Percentiles rank a stretch among this genome's conserved stretches.
Evolutionary conservation across 202 grass and related monocot genomes (phyloP).

Genomic region (Schoenoplectus triqueter): DNA sequence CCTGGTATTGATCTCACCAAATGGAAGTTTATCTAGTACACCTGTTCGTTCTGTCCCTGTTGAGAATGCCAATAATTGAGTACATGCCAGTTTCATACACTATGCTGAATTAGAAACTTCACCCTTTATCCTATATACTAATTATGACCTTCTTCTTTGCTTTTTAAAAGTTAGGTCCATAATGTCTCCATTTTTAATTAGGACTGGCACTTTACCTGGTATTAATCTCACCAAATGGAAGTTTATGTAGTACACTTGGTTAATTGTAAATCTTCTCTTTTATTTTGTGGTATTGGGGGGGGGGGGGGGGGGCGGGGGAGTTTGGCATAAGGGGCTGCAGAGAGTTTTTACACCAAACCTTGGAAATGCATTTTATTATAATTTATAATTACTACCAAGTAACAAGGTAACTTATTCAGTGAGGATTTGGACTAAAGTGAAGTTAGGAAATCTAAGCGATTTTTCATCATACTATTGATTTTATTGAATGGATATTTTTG

Average conservation of each 20-base stretch:
- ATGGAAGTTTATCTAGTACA: background rate
- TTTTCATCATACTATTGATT: background rate
- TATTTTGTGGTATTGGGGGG: background rate
- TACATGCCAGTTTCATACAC: too few relatives aligned
- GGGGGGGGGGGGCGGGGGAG: background rate
- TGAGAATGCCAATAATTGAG: background rate
- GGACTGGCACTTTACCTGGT: background rate
- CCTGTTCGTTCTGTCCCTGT: too few relatives aligned
- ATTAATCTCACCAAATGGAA: background rate
- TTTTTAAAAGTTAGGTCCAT: background rate
- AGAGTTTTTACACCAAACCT: too few relatives aligned
- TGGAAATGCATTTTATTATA: background rate
- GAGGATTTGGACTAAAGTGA: background rate
- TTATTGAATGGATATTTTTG: background rate
- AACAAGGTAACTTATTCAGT: background rate
- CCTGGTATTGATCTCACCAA: background rate
- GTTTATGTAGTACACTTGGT: background rate
- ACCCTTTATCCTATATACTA: background rate
- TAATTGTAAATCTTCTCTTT: background rate
- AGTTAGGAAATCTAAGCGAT: background rate
- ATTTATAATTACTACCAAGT: background rate
- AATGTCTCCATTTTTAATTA: background rate
- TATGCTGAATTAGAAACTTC: background rate
- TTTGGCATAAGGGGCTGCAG: background rate
- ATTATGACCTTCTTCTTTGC: background rate